These are phyloP conservation scores for Tolypocladium tundrense DNA, from an alignment of 2,329 filamentous ascomycete species.

Conservation along the genomic window DNA sequence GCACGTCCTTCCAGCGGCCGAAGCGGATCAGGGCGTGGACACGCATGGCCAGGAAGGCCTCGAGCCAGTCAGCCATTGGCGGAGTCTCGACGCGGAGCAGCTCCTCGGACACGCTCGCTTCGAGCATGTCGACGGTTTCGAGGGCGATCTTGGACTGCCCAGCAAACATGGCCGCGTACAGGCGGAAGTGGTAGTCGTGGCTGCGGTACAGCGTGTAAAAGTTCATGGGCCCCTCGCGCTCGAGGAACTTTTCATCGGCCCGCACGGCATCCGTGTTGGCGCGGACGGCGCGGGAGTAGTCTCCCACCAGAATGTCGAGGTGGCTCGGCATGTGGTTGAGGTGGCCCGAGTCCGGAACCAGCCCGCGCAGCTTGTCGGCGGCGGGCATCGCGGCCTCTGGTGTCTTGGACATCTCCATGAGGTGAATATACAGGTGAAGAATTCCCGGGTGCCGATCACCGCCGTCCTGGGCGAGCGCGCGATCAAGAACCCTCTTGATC, in stretches of 20 bases:
- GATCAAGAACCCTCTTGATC: conserved; percentile 22
- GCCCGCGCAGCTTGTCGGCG: conserved; percentile 50
- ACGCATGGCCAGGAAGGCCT: conserved; percentile 57
- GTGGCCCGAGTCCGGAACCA: conserved; percentile 62
- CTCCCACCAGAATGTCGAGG: conserved; percentile 61
- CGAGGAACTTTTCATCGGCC: conserved; percentile 58
- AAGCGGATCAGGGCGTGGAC: conserved; percentile 65
- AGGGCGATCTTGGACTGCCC: conserved; percentile 54
- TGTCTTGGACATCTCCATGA: conserved; percentile 64
- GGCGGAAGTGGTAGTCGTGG: conserved; percentile 64
- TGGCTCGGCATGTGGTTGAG: conserved; percentile 70
- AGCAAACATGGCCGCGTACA: conserved; percentile 72
- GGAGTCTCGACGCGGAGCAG: conserved; percentile 54
- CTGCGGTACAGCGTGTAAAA: conserved; percentile 71
- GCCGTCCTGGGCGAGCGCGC: conserved; percentile 34
- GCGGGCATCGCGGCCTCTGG: conserved; percentile 53
- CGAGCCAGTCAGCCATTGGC: conserved; percentile 72
- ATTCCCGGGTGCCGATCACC: conserved; percentile 53
- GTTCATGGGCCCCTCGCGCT: conserved; percentile 47
- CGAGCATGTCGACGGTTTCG: conserved; percentile 47
- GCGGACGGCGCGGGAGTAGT: conserved; percentile 56
- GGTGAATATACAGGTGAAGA: conserved; percentile 66
- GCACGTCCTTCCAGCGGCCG: conserved; percentile 58
- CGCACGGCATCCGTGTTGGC: conserved; percentile 57
- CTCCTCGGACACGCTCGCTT: conserved; percentile 51